A percentile compares a stretch with the other conserved stretches of the same genome.
These are phyloP conservation scores for Phytophthora kernoviae DNA, from an alignment of 352 stramenopile genomes.

Conservation along the genomic window DNA sequence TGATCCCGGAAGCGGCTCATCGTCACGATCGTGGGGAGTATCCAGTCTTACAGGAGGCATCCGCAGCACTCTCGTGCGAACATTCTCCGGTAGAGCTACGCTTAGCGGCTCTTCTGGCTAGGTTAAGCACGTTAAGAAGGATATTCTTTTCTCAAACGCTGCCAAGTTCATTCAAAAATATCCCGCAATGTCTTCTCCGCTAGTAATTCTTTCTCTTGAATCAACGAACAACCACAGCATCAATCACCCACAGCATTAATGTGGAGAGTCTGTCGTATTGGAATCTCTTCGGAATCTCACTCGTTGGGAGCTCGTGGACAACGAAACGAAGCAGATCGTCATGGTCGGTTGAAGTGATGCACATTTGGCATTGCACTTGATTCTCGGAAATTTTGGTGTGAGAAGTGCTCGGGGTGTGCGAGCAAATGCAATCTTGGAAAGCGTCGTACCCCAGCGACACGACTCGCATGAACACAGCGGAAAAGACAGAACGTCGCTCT, in stretches of 20 bases:
- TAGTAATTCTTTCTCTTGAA: not conserved
- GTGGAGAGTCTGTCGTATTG: slow-evolving; percentile 52
- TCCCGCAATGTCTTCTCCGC: too few species aligned
- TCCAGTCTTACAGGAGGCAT: slow-evolving; percentile 33
- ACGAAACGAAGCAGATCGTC: slow-evolving; percentile 34
- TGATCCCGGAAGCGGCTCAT: slow-evolving; percentile 18
- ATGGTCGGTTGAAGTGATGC: slow-evolving; percentile 3
- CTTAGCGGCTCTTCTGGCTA: slow-evolving; percentile 9
- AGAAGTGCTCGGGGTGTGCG: slow-evolving; percentile 28
- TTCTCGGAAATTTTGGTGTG: slow-evolving; percentile 23
- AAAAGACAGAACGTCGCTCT: slow-evolving; percentile 69
- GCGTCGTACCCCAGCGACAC: slow-evolving; percentile 63
- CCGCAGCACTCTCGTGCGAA: slow-evolving; percentile 35
- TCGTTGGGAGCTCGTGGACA: slow-evolving; percentile 21
- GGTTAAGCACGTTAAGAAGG: not conserved
- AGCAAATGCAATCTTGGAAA: slow-evolving; percentile 51
- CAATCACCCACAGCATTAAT: slow-evolving; percentile 52
- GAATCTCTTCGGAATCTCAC: slow-evolving; percentile 38
- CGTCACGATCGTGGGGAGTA: slow-evolving; percentile 27
- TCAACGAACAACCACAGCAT: slow-evolving; percentile 34
- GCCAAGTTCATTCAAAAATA: too few species aligned
- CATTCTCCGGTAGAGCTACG: slow-evolving; percentile 31
- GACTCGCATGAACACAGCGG: slow-evolving; percentile 43
- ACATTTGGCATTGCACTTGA: slow-evolving; percentile 35
- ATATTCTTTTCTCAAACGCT: not conserved